Base-by-base conservation (phyloP, 202 grass and related monocot species). In the Schoenoplectus triqueter region DNA sequence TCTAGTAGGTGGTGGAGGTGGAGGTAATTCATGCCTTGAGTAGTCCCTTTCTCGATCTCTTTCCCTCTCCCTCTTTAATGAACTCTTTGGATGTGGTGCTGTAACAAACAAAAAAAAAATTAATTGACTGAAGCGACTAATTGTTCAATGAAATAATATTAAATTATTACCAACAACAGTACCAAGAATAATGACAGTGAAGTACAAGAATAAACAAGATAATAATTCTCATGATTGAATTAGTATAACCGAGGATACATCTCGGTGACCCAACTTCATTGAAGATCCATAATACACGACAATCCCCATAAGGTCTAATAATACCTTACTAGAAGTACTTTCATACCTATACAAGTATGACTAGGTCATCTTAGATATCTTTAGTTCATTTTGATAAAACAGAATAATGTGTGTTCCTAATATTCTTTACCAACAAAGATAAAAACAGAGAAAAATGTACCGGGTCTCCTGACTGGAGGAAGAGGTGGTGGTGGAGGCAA, bases 51-150 rank as follows among this genome's bases (percentile, higher is more conserved):
- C 81, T 83, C 66, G 62, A 50, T 52, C 81, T 83, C 81, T 83
- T 40, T 83, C 81, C 64, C 81, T 83, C 44, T 83, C 81, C 84
- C 91, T 95, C 85, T 90, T 94, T 80, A 89, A 82, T 78, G 87
- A 93, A 74, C 87, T 93, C 87, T 95, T 95, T 60, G 90, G 90
- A 71, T 98, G 95, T 75, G 86, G 85, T 85, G 84, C 31, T 60
- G 10, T 59, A 31, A 31, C 31, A 31, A 31, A 31, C 31, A 1
- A 78, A 78, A 78, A 14, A 78, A 54, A 70, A 74, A 74, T 60
- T 14, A 75, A 75, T 4, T 55, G 3, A 39, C 18, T 56, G 21
- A 57, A 76, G 20, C 20, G 56, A 56, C 10, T 31, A 14, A 56
- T 21, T 14, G 20, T 14, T 76, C 8, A 31, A 56, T 76, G 19